Conservation (phyloP, 108 stramenopile species). For the Cyclotella choctawhatcheeana region DNA sequence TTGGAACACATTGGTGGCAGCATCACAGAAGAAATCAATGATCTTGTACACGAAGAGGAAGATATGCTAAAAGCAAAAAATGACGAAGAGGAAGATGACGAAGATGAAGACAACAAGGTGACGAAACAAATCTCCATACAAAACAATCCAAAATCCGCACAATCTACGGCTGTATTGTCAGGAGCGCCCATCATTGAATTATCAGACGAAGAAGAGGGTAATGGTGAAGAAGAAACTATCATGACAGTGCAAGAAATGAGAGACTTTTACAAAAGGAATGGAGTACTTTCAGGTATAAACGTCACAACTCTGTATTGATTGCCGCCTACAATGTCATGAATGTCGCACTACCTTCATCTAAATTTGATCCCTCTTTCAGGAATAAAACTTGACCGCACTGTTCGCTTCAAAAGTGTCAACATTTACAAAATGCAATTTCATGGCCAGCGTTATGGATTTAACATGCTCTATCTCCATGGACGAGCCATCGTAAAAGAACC, state of each 20-base stretch:
- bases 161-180: slow-evolving; percentile 8
- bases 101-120: slow-evolving; percentile 37
- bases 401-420: slow-evolving; percentile 6
- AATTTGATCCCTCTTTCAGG: too few species aligned
- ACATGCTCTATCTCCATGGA: slow-evolving; percentile 6
- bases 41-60: slow-evolving; percentile 72
- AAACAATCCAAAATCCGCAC: not conserved
- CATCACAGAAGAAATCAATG: slow-evolving; percentile 69
- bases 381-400: slow-evolving; percentile 11
- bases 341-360: too few species aligned
- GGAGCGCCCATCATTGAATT: slow-evolving; percentile 23
- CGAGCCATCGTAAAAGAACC: not conserved
- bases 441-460: slow-evolving; percentile 9
- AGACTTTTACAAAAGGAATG: slow-evolving; percentile 2
- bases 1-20: slow-evolving; percentile 44
- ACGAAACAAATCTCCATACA: not conserved
- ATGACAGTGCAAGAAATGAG: slow-evolving; percentile 20
- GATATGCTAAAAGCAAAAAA: slow-evolving; percentile 57
- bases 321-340: too few species aligned
- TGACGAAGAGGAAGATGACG: slow-evolving; percentile 64
- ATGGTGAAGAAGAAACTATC: slow-evolving; percentile 10
- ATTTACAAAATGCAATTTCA: slow-evolving; percentile 14
- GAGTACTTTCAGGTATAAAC: not conserved
- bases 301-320: too few species aligned
- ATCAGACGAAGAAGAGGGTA: slow-evolving; percentile 42